Percentiles rank a stretch among this genome's conserved stretches.
Evolutionary conservation across 352 stramenopile genomes (phyloP).

Genomic region (Globisporangium acanthophoron): DNA sequence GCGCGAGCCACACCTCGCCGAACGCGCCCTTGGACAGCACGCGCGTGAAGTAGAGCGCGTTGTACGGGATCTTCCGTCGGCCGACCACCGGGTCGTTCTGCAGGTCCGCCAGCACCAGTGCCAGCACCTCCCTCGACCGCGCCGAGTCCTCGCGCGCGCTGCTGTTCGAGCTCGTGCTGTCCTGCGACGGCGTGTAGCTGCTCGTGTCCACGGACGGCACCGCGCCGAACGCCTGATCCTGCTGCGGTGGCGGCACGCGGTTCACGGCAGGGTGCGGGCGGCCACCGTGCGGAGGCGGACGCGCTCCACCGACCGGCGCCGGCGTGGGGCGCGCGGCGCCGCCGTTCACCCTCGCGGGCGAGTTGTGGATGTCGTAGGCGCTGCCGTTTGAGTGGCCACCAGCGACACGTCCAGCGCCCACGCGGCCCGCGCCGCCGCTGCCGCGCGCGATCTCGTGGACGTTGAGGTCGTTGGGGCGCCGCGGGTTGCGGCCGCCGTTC

Average conservation of each 20-base stretch:
- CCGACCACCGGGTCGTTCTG: conserved; percentile 53
- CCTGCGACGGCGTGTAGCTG: conserved; percentile 12
- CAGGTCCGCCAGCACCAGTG: conserved; percentile 63
- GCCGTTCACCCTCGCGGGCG: conserved; percentile 3
- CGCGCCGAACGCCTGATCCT: conserved; percentile 4
- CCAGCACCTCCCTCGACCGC: conserved; percentile 38
- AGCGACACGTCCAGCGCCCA: neutral
- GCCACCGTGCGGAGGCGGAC: neutral
- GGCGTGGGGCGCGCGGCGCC: conserved; percentile 1
- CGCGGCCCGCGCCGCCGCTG: neutral
- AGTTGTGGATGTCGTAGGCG: conserved; percentile 17
- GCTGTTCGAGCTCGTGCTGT: conserved; percentile 8
- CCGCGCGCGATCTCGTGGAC: conserved; percentile 4
- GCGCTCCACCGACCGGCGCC: neutral
- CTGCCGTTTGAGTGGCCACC: neutral
- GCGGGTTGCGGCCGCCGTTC: neutral
- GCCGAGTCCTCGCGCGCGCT: conserved; percentile 20
- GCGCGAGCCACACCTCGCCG: conserved; percentile 79
- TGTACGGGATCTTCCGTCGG: conserved; percentile 56
- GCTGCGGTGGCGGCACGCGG: neutral
- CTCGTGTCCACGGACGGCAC: conserved; percentile 8
- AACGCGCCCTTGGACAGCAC: conserved; percentile 84
- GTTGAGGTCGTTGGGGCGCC: neutral
- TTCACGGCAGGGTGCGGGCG: neutral
- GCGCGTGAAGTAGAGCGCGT: conserved; percentile 75